phyloP scores from a whole-genome alignment of 2,329 filamentous ascomycete genomes.

The Trichoderma sp. region DNA sequence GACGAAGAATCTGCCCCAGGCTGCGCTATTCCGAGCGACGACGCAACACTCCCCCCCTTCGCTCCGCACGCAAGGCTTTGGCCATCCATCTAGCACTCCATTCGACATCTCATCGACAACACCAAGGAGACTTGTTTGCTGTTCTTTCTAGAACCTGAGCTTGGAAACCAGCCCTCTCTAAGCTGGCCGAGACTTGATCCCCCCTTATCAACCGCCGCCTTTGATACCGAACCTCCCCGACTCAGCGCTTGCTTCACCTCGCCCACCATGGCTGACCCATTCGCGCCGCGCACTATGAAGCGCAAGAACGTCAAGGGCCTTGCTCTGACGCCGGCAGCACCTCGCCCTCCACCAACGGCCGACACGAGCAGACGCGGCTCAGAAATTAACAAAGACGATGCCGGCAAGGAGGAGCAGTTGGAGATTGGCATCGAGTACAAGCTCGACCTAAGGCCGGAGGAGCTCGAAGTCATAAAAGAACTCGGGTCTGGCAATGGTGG shows the following conservation, averaged over 20 bases:
- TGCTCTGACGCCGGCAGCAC: slow-evolving; percentile 76
- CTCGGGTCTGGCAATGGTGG: slow-evolving; percentile 95
- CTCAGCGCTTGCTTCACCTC: slow-evolving; percentile 10
- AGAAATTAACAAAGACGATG: slow-evolving; percentile 61
- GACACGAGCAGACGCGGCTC: slow-evolving; percentile 67
- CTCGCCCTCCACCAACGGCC: slow-evolving; percentile 71
- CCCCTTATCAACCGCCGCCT: slow-evolving; percentile 10
- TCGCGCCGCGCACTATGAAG: slow-evolving; percentile 83
- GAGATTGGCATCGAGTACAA: slow-evolving; percentile 99
- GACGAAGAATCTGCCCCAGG: slow-evolving; percentile 22
- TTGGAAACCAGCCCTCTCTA: slow-evolving; percentile 30
- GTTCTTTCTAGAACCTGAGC: slow-evolving; percentile 13
- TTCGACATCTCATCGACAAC: background rate
- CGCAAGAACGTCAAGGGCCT: slow-evolving; percentile 98
- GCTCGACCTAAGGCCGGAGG: slow-evolving; percentile 86
- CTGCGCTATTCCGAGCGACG: slow-evolving; percentile 6
- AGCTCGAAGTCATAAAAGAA: slow-evolving; percentile 91
- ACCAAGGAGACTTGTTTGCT: background rate
- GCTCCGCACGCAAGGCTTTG: background rate
- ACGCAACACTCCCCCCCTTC: background rate
- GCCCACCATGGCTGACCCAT: slow-evolving; percentile 61
- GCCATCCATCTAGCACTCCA: background rate
- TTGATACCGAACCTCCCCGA: background rate
- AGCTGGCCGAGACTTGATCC: slow-evolving; percentile 30
- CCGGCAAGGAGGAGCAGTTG: slow-evolving; percentile 63